A percentile compares a stretch with the other conserved stretches of the same genome.
Evolutionary conservation across 1,284 basidiomycete species (phyloP).

Genomic region (Chalciporus sp.): DNA sequence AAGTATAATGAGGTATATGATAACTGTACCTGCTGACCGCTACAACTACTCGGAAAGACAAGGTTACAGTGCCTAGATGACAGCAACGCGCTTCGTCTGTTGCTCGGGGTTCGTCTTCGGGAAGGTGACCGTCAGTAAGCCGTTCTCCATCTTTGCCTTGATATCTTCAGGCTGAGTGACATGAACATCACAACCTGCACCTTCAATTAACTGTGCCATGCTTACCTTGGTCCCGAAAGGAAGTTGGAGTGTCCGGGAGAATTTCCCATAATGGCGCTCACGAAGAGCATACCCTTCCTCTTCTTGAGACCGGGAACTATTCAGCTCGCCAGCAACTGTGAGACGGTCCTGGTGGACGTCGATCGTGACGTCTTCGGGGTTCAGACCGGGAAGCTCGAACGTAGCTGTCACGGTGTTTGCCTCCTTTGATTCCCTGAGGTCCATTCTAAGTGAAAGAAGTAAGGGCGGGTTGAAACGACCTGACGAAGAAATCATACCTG

Average conservation of each 20-base stretch:
- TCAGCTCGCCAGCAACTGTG: slow-evolving; percentile 39
- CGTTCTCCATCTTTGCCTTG: slow-evolving; percentile 21
- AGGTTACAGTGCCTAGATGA: background rate
- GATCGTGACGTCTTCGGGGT: slow-evolving; percentile 42
- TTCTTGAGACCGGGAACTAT: slow-evolving; percentile 27
- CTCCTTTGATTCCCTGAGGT: slow-evolving; percentile 35
- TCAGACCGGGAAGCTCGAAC: slow-evolving; percentile 46
- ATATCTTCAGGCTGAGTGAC: slow-evolving; percentile 10
- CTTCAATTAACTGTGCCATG: background rate
- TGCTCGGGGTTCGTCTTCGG: slow-evolving; percentile 18
- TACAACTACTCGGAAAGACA: too few species aligned
- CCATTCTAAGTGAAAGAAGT: slow-evolving; percentile 25
- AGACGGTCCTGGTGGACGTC: slow-evolving; percentile 40
- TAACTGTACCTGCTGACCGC: too few species aligned
- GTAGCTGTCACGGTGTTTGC: slow-evolving; percentile 39
- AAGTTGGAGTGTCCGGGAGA: slow-evolving; percentile 38
- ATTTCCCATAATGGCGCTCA: slow-evolving; percentile 41
- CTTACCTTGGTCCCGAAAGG: slow-evolving; percentile 39
- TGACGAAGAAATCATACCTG: too few species aligned
- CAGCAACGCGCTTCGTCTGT: slow-evolving; percentile 1
- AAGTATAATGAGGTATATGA: too few species aligned
- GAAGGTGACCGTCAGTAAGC: slow-evolving; percentile 31
- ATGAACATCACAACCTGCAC: background rate
- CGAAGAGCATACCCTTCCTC: slow-evolving; percentile 39
- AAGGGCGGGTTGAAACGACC: too few species aligned